A percentile compares a stretch with the other conserved stretches of the same genome.
Evolutionary conservation across 345 rosid genomes (phyloP).

Genomic region (Eucalyptus virginea): DNA sequence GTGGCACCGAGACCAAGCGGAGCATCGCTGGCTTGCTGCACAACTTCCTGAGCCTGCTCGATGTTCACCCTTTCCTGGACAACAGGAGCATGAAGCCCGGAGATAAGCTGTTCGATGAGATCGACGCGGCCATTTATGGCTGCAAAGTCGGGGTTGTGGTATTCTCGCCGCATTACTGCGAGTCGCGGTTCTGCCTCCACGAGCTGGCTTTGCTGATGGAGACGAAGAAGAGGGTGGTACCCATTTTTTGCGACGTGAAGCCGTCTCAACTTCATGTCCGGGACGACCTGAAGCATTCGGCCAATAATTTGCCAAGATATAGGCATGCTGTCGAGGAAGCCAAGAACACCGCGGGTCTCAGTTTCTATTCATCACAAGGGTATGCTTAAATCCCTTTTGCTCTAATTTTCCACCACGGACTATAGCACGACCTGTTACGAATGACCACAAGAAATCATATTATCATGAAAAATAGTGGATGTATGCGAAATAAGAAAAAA

Average conservation of each 20-base stretch:
- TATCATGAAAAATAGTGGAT: background rate
- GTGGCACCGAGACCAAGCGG: slow-evolving; percentile 69
- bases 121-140: slow-evolving; percentile 29
- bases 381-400: slow-evolving; percentile 2
- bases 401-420: background rate
- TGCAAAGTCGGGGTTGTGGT: slow-evolving; percentile 65
- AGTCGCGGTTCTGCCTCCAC: slow-evolving; percentile 69
- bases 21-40: slow-evolving; percentile 56
- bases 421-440: background rate
- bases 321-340: slow-evolving; percentile 55
- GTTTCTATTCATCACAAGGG: slow-evolving; percentile 58
- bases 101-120: slow-evolving; percentile 42
- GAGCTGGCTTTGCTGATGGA: slow-evolving; percentile 72
- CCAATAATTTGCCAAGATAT: slow-evolving; percentile 24
- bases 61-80: slow-evolving; percentile 50
- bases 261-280: slow-evolving; percentile 57
- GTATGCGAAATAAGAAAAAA: background rate
- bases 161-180: slow-evolving; percentile 64
- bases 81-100: slow-evolving; percentile 81
- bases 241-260: slow-evolving; percentile 68
- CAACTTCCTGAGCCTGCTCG: slow-evolving; percentile 27
- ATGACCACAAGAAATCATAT: background rate
- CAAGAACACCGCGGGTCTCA: slow-evolving; percentile 63
- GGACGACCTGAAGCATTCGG: slow-evolving; percentile 16
- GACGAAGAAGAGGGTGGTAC: slow-evolving; percentile 50